Conservation (phyloP, 2,329 filamentous ascomycete species). For the Coccinonectria pachysandricola region DNA sequence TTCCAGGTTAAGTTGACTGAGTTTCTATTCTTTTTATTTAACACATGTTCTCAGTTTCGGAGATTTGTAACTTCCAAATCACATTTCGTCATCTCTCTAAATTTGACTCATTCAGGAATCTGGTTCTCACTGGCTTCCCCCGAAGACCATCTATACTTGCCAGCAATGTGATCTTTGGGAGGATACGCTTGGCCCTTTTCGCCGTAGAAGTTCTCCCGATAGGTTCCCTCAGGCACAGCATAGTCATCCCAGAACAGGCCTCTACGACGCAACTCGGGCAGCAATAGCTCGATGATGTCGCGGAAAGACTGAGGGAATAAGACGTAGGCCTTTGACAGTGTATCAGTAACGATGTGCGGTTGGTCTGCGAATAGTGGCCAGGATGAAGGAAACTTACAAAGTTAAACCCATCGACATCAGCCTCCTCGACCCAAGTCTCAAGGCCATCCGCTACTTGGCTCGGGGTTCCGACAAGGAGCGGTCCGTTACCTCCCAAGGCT, state of each 20-base stretch:
- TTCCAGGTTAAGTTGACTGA: too few species aligned
- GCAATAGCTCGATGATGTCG: conserved; percentile 4
- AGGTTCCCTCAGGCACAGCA: conserved; percentile 3
- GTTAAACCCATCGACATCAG: conserved; percentile 7
- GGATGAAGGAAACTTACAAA: too few species aligned
- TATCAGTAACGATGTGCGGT: too few species aligned
- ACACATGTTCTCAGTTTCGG: too few species aligned
- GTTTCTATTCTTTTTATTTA: too few species aligned
- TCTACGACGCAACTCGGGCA: conserved; percentile 4
- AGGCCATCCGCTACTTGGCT: conserved; percentile 5
- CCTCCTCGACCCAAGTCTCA: conserved; percentile 4
- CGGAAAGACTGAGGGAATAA: conserved; percentile 4
- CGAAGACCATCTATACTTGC: neutral
- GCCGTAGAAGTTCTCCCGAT: conserved; percentile 3
- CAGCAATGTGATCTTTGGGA: neutral
- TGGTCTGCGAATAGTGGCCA: too few species aligned
- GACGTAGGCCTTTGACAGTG: too few species aligned
- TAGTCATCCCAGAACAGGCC: conserved; percentile 7
- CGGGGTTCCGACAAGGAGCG: conserved; percentile 5
- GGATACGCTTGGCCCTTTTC: neutral
- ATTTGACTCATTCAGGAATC: too few species aligned
- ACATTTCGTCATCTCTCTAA: too few species aligned
- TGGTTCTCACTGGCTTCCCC: neutral
- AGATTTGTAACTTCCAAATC: too few species aligned
- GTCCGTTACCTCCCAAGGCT: conserved; percentile 3